Conservation (phyloP, 805 yeast species). For the Saccharomycopsis javanensis region DNA sequence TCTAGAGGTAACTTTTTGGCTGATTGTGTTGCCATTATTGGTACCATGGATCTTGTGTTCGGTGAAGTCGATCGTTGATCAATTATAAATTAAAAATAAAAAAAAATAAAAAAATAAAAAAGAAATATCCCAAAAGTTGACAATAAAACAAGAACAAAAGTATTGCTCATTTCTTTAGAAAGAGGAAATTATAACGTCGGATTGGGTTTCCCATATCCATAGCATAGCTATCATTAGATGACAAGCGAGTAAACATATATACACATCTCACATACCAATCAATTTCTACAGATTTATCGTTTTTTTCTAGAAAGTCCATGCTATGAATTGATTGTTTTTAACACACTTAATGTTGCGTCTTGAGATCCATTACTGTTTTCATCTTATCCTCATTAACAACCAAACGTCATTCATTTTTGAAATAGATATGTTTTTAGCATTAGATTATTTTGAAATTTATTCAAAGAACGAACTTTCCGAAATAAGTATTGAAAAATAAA, state of each 20-base stretch:
- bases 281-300: neutral
- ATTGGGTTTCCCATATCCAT: neutral
- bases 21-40: constrained; percentile 88
- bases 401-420: neutral
- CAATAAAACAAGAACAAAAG: neutral
- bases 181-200: neutral
- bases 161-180: neutral
- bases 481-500: neutral
- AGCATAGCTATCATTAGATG: neutral
- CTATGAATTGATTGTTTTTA: neutral
- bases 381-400: neutral
- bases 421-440: neutral
- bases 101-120: neutral
- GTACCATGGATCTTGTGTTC: constrained; percentile 91
- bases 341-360: neutral
- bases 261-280: neutral
- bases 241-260: neutral
- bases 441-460: neutral
- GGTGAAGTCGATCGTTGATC: constrained; percentile 83
- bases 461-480: neutral
- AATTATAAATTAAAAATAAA: neutral
- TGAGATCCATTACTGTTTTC: neutral
- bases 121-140: neutral
- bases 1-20: constrained; percentile 82
- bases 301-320: neutral